These are phyloP conservation scores for Rhododendron simsii DNA, from an alignment of 148 eudicot genomes.

Conservation along the genomic window DNA sequence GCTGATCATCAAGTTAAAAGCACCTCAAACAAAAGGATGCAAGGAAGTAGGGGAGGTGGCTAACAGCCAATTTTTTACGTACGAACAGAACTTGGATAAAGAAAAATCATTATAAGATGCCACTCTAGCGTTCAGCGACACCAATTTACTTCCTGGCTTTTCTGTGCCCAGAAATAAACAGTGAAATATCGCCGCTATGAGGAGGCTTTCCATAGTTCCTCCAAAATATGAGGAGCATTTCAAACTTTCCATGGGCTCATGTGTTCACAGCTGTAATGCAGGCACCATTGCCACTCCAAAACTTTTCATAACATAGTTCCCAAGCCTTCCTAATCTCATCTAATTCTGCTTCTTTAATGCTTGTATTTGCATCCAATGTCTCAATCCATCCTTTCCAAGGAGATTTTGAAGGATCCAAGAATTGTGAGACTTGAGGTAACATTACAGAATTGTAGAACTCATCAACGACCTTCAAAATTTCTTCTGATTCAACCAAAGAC, in stretches of 20 bases:
- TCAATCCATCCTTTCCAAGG: slow-evolving; percentile 92
- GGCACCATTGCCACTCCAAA: slow-evolving; percentile 27
- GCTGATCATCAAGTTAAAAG: background rate
- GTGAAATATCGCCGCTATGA: background rate
- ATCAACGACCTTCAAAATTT: slow-evolving; percentile 55
- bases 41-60: background rate
- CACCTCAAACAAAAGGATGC: background rate
- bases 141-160: background rate
- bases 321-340: slow-evolving; percentile 66
- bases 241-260: slow-evolving; percentile 2
- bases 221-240: background rate
- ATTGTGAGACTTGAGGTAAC: slow-evolving; percentile 66
- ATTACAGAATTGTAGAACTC: slow-evolving; percentile 49
- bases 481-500: slow-evolving; percentile 66
- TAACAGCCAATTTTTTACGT: background rate
- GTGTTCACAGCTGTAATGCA: slow-evolving; percentile 12
- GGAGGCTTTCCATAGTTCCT: background rate
- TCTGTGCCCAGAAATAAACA: background rate
- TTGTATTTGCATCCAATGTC: slow-evolving; percentile 61
- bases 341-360: slow-evolving; percentile 61
- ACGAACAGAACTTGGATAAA: background rate
- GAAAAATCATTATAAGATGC: background rate
- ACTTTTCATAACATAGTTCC: slow-evolving; percentile 52
- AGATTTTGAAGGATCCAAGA: slow-evolving; percentile 51
- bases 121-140: background rate